These are phyloP conservation scores for Cetraspora pellucida DNA, from an alignment of 192 early-diverging fungal genomes.

Conservation along the genomic window DNA sequence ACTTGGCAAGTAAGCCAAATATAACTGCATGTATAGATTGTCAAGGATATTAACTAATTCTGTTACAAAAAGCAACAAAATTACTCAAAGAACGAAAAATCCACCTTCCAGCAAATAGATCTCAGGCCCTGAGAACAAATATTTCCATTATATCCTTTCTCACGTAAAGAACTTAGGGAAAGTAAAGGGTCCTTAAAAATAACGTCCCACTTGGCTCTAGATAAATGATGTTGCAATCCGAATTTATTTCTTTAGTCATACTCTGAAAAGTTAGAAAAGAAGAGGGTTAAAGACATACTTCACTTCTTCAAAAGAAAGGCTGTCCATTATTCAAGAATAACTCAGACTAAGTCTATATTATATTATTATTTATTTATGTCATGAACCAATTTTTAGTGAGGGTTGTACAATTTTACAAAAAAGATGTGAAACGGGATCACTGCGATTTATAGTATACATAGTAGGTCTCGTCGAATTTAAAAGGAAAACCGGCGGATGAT, in stretches of 20 bases:
- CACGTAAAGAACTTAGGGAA: constrained; percentile 44
- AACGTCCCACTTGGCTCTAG: constrained; percentile 50
- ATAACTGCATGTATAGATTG: constrained; percentile 43
- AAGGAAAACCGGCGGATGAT: no score
- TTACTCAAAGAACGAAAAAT: neutral
- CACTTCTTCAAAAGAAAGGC: constrained; percentile 19
- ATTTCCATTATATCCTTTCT: constrained; percentile 50
- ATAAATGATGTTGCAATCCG: neutral
- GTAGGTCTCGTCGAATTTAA: no score
- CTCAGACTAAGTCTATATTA: no score
- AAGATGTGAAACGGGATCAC: no score
- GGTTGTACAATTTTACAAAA: no score
- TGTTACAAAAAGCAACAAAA: neutral
- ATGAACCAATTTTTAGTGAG: no score
- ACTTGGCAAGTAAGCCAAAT: constrained; percentile 53
- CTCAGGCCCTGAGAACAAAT: constrained; percentile 54
- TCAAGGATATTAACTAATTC: neutral
- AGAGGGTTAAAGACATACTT: constrained; percentile 19
- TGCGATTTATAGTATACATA: no score
- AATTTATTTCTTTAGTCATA: neutral
- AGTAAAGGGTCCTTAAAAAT: constrained; percentile 56
- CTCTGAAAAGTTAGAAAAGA: neutral
- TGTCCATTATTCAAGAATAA: constrained; percentile 8
- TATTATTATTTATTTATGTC: no score
- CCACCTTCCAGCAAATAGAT: constrained; percentile 64